A percentile compares a stretch with the other conserved stretches of the same genome.
Conservation (phyloP, 2,329 filamentous ascomycete species). For the Alternaria sp. region DNA sequence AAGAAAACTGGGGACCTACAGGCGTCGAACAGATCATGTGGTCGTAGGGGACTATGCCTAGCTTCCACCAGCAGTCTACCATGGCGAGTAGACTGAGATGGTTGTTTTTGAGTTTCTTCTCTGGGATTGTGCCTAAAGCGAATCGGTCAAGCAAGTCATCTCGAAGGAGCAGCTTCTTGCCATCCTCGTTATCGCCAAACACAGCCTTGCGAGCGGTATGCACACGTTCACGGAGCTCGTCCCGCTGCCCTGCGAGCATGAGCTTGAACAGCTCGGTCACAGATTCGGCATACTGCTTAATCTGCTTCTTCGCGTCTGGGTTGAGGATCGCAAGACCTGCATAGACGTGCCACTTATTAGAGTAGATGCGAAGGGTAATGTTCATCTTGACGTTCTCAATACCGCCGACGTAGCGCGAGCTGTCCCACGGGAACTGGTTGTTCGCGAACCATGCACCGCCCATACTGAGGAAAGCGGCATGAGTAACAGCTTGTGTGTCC, state of each 20-base stretch:
- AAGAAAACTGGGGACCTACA: slow-evolving; percentile 49
- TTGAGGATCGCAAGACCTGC: slow-evolving; percentile 97
- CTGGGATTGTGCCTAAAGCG: slow-evolving; percentile 74
- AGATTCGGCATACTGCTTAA: slow-evolving; percentile 88
- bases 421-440: slow-evolving; percentile 95
- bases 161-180: slow-evolving; percentile 72
- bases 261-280: slow-evolving; percentile 96
- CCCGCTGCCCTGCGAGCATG: slow-evolving; percentile 84
- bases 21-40: slow-evolving; percentile 99
- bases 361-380: slow-evolving; percentile 94
- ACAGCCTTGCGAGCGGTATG: slow-evolving; percentile 79
- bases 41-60: slow-evolving; percentile 94
- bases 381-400: slow-evolving; percentile 99
- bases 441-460: slow-evolving; percentile 97
- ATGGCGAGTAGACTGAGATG: slow-evolving; percentile 93
- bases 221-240: slow-evolving; percentile 76
- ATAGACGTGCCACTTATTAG: slow-evolving; percentile 99
- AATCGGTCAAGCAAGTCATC: slow-evolving; percentile 89
- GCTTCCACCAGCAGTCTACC: slow-evolving; percentile 96
- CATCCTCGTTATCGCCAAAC: slow-evolving; percentile 61
- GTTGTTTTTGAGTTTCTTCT: slow-evolving; percentile 80
- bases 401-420: slow-evolving; percentile 91
- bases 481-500: slow-evolving; percentile 96
- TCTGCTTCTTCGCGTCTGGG: slow-evolving; percentile 88
- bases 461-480: slow-evolving; percentile 95